These are phyloP conservation scores for Phytophthora pini DNA, from an alignment of 352 stramenopile genomes.

Conservation along the genomic window DNA sequence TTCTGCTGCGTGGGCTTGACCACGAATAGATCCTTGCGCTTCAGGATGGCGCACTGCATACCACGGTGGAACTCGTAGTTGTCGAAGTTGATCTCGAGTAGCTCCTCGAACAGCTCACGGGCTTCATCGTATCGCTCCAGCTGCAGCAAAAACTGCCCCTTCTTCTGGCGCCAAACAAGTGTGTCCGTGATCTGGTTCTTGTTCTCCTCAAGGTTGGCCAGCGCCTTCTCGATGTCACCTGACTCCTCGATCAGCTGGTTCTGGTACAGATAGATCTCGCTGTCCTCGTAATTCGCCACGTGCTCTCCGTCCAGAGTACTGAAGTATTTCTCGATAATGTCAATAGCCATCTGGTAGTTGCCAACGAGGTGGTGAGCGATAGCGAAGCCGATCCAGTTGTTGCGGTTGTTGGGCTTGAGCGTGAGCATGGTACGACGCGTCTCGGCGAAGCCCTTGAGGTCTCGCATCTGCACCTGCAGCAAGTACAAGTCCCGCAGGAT, in stretches of 20 bases:
- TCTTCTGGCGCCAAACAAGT: conserved; percentile 79
- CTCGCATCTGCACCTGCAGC: conserved; percentile 94
- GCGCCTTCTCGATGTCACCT: conserved; percentile 82
- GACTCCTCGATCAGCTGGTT: conserved; percentile 94
- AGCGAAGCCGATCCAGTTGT: conserved; percentile 98
- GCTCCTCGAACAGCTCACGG: conserved; percentile 61
- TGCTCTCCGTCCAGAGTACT: conserved; percentile 81
- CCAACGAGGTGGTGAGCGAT: conserved; percentile 95
- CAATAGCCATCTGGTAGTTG: conserved; percentile 93
- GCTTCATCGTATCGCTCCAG: conserved; percentile 76
- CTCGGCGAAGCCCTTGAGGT: conserved; percentile 93
- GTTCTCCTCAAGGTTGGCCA: conserved; percentile 87
- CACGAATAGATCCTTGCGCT: conserved; percentile 60
- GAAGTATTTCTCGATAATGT: conserved; percentile 97
- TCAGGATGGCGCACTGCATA: conserved; percentile 81
- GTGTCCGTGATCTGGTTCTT: conserved; percentile 80
- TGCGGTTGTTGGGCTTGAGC: conserved; percentile 94
- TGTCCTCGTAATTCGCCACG: conserved; percentile 92
- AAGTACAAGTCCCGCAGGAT: conserved; percentile 97
- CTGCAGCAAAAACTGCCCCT: conserved; percentile 74
- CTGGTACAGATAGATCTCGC: conserved; percentile 97
- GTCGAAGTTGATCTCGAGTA: conserved; percentile 91
- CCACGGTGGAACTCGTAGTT: conserved; percentile 91
- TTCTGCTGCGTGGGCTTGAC: conserved; percentile 36
- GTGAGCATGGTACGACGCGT: conserved; percentile 94